Percentiles rank a stretch among this genome's conserved stretches.
These are phyloP conservation scores for Babesia sp. DNA, from an alignment of 169 alveolate species.

Conservation along the genomic window DNA sequence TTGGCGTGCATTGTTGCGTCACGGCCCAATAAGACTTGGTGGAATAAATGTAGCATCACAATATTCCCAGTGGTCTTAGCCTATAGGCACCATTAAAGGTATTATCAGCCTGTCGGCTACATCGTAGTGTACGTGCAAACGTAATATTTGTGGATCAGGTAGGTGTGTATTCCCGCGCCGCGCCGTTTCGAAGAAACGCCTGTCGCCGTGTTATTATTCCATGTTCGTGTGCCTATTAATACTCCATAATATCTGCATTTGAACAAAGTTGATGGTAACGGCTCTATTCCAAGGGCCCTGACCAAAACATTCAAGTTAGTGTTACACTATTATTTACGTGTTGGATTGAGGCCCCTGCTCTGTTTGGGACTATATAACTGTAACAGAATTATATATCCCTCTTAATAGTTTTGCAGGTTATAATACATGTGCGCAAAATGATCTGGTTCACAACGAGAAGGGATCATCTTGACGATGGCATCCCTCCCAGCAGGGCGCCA, in stretches of 20 bases:
- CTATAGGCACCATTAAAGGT: not conserved
- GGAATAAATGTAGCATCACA: not conserved
- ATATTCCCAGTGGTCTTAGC: conserved; percentile 1
- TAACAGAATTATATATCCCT: not conserved
- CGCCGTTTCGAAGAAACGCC: not conserved
- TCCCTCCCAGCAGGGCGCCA: conserved; percentile 85
- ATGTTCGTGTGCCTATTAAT: too few relatives aligned
- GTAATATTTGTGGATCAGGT: conserved; percentile 5
- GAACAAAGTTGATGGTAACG: too few relatives aligned
- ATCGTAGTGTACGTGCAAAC: conserved; percentile 23
- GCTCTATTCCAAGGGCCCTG: too few relatives aligned
- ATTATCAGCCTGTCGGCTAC: conserved; percentile 19
- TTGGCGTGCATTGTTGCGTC: conserved; percentile 54
- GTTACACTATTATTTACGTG: too few relatives aligned
- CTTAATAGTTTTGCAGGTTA: not conserved
- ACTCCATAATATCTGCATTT: too few relatives aligned
- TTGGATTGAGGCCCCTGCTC: too few relatives aligned
- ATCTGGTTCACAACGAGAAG: conserved; percentile 88
- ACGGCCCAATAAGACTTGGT: conserved; percentile 28
- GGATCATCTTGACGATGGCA: conserved; percentile 86
- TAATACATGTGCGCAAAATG: conserved; percentile 7
- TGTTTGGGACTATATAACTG: too few relatives aligned
- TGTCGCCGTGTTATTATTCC: too few relatives aligned
- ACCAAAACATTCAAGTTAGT: too few relatives aligned
- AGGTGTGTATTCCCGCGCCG: conserved; percentile 36